phyloP scores from a whole-genome alignment of 2,329 filamentous ascomycete genomes.

The Aspergillus persii region DNA sequence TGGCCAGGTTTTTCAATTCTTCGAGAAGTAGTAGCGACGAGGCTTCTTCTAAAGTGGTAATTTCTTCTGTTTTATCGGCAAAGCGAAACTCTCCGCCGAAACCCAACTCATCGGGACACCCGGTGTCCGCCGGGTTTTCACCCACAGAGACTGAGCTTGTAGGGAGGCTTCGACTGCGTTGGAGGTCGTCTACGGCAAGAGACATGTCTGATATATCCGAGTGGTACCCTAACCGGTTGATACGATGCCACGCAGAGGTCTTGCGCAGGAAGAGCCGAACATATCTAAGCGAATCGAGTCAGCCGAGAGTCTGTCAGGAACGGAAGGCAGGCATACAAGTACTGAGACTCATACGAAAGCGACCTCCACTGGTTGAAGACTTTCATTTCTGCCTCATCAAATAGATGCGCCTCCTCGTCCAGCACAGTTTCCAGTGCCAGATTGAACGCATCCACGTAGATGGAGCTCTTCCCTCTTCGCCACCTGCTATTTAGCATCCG shows the following conservation, averaged over 20 bases:
- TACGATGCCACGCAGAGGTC: slow-evolving; percentile 84
- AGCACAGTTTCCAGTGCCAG: slow-evolving; percentile 85
- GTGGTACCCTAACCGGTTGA: slow-evolving; percentile 73
- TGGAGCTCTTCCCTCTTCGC: slow-evolving; percentile 76
- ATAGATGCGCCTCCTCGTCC: slow-evolving; percentile 83
- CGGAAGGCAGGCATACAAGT: slow-evolving; percentile 61
- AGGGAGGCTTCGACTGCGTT: slow-evolving; percentile 58
- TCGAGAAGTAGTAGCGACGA: slow-evolving; percentile 78
- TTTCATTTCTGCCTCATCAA: slow-evolving; percentile 72
- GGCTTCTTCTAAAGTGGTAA: slow-evolving; percentile 78
- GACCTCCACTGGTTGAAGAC: slow-evolving; percentile 75
- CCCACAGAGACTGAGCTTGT: slow-evolving; percentile 27
- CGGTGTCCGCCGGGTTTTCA: slow-evolving; percentile 48
- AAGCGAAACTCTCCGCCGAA: slow-evolving; percentile 67
- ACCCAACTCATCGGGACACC: slow-evolving; percentile 46
- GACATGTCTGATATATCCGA: slow-evolving; percentile 76
- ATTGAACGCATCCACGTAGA: slow-evolving; percentile 98
- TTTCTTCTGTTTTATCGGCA: slow-evolving; percentile 73
- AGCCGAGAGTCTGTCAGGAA: neutral
- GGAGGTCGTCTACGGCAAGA: slow-evolving; percentile 63
- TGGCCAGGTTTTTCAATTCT: slow-evolving; percentile 80
- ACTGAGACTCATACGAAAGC: slow-evolving; percentile 81
- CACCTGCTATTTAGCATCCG: slow-evolving; percentile 61
- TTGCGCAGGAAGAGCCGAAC: slow-evolving; percentile 92
- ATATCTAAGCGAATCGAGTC: slow-evolving; percentile 56